Evolutionary conservation across 257 asterid species (phyloP).

Genomic region (Lavandula angustifolia): DNA sequence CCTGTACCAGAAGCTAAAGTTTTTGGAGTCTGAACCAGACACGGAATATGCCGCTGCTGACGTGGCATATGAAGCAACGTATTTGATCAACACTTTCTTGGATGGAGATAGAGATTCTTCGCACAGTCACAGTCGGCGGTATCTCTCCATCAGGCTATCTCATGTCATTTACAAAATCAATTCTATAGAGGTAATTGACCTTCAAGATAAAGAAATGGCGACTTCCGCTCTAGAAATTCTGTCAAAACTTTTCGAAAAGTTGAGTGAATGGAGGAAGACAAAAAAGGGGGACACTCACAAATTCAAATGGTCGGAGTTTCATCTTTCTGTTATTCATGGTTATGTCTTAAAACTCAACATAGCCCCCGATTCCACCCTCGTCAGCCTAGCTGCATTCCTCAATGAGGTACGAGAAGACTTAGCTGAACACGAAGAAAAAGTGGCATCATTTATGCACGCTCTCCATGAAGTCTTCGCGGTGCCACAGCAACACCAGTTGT

Average conservation of each 20-base stretch:
- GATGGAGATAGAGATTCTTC: slow-evolving; percentile 8
- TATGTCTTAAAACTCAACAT: not conserved
- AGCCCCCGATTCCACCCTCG: not conserved
- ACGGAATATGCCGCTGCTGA: slow-evolving; percentile 7
- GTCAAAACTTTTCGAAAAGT: not conserved
- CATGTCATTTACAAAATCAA: not conserved
- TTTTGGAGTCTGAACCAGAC: not conserved
- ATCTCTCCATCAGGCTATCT: slow-evolving; percentile 16
- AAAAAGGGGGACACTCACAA: not conserved
- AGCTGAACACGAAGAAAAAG: not conserved
- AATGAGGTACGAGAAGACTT: not conserved
- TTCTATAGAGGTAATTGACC: slow-evolving; percentile 12
- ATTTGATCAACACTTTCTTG: slow-evolving; percentile 21
- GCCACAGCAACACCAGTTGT: slow-evolving; percentile 10
- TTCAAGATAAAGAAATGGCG: not conserved
- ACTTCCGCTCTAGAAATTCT: not conserved
- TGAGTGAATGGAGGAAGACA: not conserved
- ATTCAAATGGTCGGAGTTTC: not conserved
- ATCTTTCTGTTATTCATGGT: not conserved
- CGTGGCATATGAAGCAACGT: slow-evolving; percentile 31
- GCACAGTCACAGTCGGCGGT: not conserved
- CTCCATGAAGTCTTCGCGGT: slow-evolving; percentile 14
- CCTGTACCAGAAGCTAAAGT: slow-evolving; percentile 10
- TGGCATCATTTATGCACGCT: not conserved
- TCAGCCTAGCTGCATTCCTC: not conserved